These are phyloP conservation scores for Rubroboletus satanas DNA, from an alignment of 768 basidiomycete species.

Conservation along the genomic window DNA sequence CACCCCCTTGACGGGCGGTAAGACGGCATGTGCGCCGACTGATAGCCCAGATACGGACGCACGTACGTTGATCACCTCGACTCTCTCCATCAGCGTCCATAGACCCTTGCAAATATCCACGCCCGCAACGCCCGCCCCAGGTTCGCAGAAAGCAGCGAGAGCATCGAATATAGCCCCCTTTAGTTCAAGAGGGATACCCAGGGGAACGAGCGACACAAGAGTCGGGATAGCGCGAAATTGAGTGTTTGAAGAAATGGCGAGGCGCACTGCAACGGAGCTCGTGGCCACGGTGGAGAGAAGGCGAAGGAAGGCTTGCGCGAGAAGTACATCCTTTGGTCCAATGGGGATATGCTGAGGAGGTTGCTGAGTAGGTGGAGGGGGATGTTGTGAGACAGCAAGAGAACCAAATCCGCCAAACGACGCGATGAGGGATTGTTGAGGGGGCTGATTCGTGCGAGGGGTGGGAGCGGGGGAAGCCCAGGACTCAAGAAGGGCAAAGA, in stretches of 20 bases:
- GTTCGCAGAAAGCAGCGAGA: slow-evolving; percentile 76
- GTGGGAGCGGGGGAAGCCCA: slow-evolving; percentile 60
- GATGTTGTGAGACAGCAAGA: slow-evolving; percentile 29
- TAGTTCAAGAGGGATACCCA: slow-evolving; percentile 83
- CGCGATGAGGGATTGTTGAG: slow-evolving; percentile 38
- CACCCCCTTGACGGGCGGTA: slow-evolving; percentile 69
- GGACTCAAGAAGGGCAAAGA: slow-evolving; percentile 71
- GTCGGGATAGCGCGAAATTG: slow-evolving; percentile 82
- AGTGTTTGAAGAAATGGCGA: slow-evolving; percentile 69
- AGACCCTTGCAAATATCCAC: slow-evolving; percentile 79
- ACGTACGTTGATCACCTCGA: slow-evolving; percentile 80
- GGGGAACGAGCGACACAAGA: slow-evolving; percentile 70
- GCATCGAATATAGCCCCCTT: slow-evolving; percentile 84
- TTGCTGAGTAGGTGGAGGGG: slow-evolving; percentile 34
- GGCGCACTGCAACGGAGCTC: slow-evolving; percentile 72
- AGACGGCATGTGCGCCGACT: slow-evolving; percentile 26
- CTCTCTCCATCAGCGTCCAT: slow-evolving; percentile 80
- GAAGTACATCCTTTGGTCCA: slow-evolving; percentile 67
- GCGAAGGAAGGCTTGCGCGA: slow-evolving; percentile 77
- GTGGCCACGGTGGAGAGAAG: slow-evolving; percentile 73
- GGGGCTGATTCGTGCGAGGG: slow-evolving; percentile 42
- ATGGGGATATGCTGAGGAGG: slow-evolving; percentile 43
- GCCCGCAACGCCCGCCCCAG: slow-evolving; percentile 68
- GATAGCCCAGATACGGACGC: slow-evolving; percentile 31
- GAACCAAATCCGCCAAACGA: slow-evolving; percentile 30